Evolutionary conservation across 2,329 filamentous ascomycete genomes (phyloP).

Genomic region (Nakataea oryzae): DNA sequence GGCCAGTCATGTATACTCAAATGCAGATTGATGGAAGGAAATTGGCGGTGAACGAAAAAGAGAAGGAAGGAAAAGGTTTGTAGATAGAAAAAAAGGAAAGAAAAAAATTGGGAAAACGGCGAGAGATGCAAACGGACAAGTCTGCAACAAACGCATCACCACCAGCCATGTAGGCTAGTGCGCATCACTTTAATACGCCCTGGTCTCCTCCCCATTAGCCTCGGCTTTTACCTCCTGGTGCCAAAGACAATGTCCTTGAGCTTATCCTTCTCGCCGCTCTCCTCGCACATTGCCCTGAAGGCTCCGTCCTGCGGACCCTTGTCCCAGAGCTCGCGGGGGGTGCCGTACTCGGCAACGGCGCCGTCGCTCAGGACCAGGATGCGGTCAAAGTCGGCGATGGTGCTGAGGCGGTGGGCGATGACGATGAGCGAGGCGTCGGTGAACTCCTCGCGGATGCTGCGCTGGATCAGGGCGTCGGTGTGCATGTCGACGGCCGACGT

Average conservation of each 20-base stretch:
- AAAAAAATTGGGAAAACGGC: neutral
- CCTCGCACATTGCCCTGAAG: conserved; percentile 54
- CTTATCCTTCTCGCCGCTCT: conserved; percentile 48
- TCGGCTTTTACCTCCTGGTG: conserved; percentile 5
- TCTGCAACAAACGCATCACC: neutral
- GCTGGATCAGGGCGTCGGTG: conserved; percentile 65
- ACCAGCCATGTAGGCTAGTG: neutral
- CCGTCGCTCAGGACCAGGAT: conserved; percentile 64
- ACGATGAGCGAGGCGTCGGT: conserved; percentile 58
- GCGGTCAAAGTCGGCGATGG: conserved; percentile 66
- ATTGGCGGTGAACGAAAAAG: neutral
- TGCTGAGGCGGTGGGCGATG: conserved; percentile 66
- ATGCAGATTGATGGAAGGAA: too few species aligned
- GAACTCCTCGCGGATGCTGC: conserved; percentile 63
- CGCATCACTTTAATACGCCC: neutral
- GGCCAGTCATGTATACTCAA: too few species aligned
- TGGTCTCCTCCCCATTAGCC: neutral
- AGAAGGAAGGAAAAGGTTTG: neutral
- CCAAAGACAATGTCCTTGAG: conserved; percentile 34
- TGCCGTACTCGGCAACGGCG: conserved; percentile 55
- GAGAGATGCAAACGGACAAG: neutral
- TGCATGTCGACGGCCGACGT: conserved; percentile 71
- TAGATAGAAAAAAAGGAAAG: neutral
- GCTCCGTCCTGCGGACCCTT: conserved; percentile 33
- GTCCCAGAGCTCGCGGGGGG: conserved; percentile 51